phyloP scores from a whole-genome alignment of 495 filamentous ascomycete species.

The Aspergillus campestris region DNA sequence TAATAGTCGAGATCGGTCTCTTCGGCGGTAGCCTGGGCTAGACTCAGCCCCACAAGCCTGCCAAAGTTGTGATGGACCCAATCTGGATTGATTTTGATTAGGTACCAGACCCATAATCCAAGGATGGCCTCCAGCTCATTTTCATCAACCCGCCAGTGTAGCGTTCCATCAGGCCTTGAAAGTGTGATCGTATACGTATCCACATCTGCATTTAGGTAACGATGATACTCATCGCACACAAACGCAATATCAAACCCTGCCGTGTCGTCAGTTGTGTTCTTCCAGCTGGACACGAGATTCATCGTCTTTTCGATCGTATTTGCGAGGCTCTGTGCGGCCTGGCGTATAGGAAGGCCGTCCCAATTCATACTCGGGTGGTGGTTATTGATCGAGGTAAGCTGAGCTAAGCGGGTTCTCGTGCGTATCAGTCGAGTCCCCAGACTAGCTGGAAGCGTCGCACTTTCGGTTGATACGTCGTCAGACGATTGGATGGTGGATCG shows the following conservation, averaged over 20 bases:
- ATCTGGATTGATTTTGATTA: conserved; percentile 14
- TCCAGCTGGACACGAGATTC: conserved; percentile 25
- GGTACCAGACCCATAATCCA: conserved; percentile 28
- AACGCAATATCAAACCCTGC: conserved; percentile 15
- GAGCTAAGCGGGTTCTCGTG: conserved; percentile 21
- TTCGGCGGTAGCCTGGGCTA: conserved; percentile 11
- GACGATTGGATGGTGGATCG: conserved; percentile 4
- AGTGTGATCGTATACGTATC: conserved; percentile 15
- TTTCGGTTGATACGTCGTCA: neutral
- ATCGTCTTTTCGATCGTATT: conserved; percentile 24
- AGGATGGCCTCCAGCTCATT: conserved; percentile 27
- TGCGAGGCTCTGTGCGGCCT: conserved; percentile 18
- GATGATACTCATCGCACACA: conserved; percentile 8
- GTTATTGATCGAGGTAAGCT: conserved; percentile 13
- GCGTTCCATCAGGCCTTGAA: conserved; percentile 15
- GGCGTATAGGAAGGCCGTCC: conserved; percentile 27
- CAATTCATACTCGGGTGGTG: conserved; percentile 14
- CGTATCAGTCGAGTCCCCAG: conserved; percentile 12
- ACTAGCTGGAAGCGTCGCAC: neutral
- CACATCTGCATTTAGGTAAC: neutral
- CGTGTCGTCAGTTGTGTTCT: neutral
- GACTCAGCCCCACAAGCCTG: conserved; percentile 21
- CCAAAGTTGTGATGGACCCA: conserved; percentile 12
- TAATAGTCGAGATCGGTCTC: conserved; percentile 25
- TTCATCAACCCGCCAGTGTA: conserved; percentile 20